phyloP scores from a whole-genome alignment of 805 yeast genomes.

The Aciculoconidium aculeatum region DNA sequence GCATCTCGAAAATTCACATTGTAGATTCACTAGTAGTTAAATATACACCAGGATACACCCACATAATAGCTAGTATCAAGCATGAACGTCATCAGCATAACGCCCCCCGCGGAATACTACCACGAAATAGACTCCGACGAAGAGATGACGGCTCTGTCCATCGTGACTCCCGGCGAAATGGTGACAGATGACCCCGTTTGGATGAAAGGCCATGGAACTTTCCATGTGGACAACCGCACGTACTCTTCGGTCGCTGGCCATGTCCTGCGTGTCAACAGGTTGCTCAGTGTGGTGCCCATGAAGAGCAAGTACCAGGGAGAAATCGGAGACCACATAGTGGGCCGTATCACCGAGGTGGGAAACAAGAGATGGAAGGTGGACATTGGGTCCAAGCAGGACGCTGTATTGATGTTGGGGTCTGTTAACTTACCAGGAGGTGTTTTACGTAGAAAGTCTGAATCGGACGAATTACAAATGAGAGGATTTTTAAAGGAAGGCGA shows the following conservation, averaged over 20 bases:
- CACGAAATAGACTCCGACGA: constrained; percentile 31
- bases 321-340: constrained; percentile 94
- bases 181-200: constrained; percentile 94
- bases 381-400: constrained; percentile 92
- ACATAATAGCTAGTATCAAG: background rate
- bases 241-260: constrained; percentile 92
- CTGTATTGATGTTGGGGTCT: constrained; percentile 87
- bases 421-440: constrained; percentile 98
- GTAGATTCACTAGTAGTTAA: too few relatives aligned
- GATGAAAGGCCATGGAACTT: constrained; percentile 99
- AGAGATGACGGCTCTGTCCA: constrained; percentile 33
- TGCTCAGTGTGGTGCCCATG: constrained; percentile 79
- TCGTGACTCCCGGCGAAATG: constrained; percentile 94
- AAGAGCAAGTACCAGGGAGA: constrained; percentile 88
- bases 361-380: constrained; percentile 95
- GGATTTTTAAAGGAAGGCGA: constrained; percentile 93
- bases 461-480: constrained; percentile 96
- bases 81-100: constrained; percentile 29
- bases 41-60: too few relatives aligned
- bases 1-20: too few relatives aligned
- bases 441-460: constrained; percentile 85
- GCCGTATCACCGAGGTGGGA: constrained; percentile 91
- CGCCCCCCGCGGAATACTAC: constrained; percentile 19
- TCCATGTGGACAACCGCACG: constrained; percentile 65
- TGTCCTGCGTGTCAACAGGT: constrained; percentile 76